Evolutionary conservation across 257 asterid genomes (phyloP), one percentile per base, ranked within the genome.

Genomic region (Hygrophila difformis): DNA sequence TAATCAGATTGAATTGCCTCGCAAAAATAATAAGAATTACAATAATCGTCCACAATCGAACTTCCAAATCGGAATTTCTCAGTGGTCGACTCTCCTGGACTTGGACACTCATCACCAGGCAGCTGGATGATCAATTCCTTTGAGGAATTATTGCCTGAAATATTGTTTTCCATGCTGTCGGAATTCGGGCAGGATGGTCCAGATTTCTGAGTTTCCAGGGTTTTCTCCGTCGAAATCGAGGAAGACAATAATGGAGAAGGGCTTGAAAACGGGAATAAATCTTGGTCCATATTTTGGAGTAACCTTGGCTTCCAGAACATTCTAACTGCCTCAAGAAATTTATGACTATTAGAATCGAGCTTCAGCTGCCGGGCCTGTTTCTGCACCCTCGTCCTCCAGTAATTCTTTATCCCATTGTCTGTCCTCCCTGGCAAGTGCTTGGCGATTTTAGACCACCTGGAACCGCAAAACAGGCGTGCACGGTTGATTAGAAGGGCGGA

Each of bases 371-470:
- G 60, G 0, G 96, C 96, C 61, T 86, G 96, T 49, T 86, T 87
- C 22, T 87, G 89, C 31, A 87, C 94, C 63, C 94, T 64, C 10
- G 96, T 87, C 54, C 96, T 67, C 96, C 96, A 87, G 44, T 87
- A 87, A 9, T 82, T 87, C 71, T 87, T 87, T 44, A 87, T 82
- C n/a, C n/a, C n/a, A n/a, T n/a, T n/a, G n/a, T n/a, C n/a, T n/a
- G n/a, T n/a, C n/a, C n/a, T n/a, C n/a, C 96, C 94, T 0, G 93
- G 94, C 11, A 87, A 53, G 67, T 77, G 69, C 31, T 68, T 87
- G 0, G 96, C 94, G 1, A 87, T 87, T 60, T 71, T 82, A 2
- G 96, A 79, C 96, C 96, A 87, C 68, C 96, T 86, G 39, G 0
- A 39, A 31, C 39, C 9, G 31, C 4, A 3, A 16, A 47, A 33